Evolutionary conservation across 2,329 filamentous ascomycete genomes (phyloP).

Genomic region (Pseudogymnoascus sp.): DNA sequence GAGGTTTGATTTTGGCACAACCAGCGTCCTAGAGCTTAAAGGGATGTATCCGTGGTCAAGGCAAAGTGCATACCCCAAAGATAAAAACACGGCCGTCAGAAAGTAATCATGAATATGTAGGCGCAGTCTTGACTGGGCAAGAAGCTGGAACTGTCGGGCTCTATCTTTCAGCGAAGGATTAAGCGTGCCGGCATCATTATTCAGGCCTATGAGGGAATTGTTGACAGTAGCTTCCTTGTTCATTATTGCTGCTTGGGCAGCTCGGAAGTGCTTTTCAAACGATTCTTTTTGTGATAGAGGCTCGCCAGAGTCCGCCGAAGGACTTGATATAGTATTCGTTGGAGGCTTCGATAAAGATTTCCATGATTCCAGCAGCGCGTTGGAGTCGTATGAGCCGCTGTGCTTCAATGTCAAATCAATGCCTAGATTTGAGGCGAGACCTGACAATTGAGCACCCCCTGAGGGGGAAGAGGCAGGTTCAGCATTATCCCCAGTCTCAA

Average conservation of each 20-base stretch:
- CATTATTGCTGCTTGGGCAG: neutral
- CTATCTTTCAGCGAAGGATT: conserved; percentile 19
- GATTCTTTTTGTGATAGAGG: conserved; percentile 4
- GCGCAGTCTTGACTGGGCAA: neutral
- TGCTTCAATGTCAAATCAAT: conserved; percentile 2
- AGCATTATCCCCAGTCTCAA: neutral
- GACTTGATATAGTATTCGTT: neutral
- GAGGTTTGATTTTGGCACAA: conserved; percentile 15
- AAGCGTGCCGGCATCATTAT: conserved; percentile 14
- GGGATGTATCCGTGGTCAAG: conserved; percentile 25
- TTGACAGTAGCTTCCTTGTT: neutral
- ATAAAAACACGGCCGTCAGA: conserved; percentile 27
- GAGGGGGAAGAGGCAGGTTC: neutral
- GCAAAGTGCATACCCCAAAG: conserved; percentile 26
- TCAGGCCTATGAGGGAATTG: neutral
- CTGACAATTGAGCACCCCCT: neutral
- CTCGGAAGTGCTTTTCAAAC: neutral
- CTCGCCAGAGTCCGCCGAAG: neutral
- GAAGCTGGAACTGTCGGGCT: neutral
- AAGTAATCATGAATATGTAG: conserved; percentile 24
- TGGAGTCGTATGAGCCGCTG: conserved; percentile 7
- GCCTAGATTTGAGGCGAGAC: neutral
- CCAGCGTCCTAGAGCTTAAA: conserved; percentile 27
- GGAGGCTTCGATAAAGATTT: conserved; percentile 3
- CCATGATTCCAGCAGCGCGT: conserved; percentile 15